Evolutionary conservation across 257 asterid species (phyloP).

Genomic region (Ajuga chamaepitys): DNA sequence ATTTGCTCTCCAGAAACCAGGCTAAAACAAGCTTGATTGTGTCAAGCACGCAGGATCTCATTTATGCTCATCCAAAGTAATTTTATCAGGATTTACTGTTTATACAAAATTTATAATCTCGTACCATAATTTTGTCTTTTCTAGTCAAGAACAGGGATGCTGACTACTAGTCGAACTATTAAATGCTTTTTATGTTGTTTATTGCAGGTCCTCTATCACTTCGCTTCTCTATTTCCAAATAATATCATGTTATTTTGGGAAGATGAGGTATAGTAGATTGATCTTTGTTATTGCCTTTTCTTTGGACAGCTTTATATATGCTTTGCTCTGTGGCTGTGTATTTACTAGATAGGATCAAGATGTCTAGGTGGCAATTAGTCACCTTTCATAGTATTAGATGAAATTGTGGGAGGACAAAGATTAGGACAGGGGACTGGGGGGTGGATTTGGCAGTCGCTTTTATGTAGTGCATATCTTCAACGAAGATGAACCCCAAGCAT

Average conservation of each 20-base stretch:
- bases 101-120: neutral
- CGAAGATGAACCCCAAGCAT: too few relatives aligned
- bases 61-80: neutral
- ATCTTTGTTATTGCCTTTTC: too few relatives aligned
- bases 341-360: too few relatives aligned
- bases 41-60: conserved; percentile 10
- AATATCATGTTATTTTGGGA: conserved; percentile 89
- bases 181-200: conserved; percentile 4
- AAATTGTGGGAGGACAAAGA: too few relatives aligned
- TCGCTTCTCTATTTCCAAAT: conserved; percentile 87
- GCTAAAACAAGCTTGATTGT: too few relatives aligned
- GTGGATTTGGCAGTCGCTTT: too few relatives aligned
- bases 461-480: neutral
- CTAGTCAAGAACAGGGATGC: neutral
- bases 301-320: too few relatives aligned
- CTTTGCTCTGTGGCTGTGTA: too few relatives aligned
- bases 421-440: too few relatives aligned
- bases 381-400: too few relatives aligned
- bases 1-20: too few relatives aligned
- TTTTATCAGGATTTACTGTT: neutral
- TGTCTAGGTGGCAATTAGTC: too few relatives aligned
- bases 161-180: neutral
- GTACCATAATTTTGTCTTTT: neutral
- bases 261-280: conserved; percentile 71
- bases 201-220: conserved; percentile 67